Evolutionary conservation across 495 filamentous ascomycete genomes (phyloP).

Genomic region (Lasiosphaeria miniovina): DNA sequence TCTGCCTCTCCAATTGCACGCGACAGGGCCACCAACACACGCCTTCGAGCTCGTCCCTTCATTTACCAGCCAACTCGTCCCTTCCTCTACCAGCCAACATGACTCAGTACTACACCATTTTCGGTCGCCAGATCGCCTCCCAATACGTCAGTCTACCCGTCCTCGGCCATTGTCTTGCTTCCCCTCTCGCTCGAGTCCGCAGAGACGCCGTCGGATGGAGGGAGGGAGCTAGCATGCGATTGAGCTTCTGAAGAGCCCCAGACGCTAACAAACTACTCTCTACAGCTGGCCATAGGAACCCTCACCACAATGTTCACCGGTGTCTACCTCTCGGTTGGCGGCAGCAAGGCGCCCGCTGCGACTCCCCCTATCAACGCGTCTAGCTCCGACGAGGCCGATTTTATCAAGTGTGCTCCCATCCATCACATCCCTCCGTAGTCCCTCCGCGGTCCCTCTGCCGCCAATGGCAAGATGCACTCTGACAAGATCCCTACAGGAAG

Average conservation of each 20-base stretch:
- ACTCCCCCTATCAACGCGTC: conserved; percentile 82
- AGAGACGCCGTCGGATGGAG: not conserved
- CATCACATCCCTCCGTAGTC: not conserved
- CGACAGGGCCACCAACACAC: conserved; percentile 35
- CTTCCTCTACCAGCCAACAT: conserved; percentile 58
- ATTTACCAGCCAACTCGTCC: conserved; percentile 45
- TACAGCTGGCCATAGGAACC: conserved; percentile 81
- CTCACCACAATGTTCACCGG: conserved; percentile 66
- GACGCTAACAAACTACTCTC: conserved; percentile 25
- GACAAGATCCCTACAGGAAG: conserved; percentile 52
- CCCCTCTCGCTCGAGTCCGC: not conserved
- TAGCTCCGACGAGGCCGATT: conserved; percentile 91
- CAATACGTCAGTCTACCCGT: conserved; percentile 70
- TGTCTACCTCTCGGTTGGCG: conserved; percentile 53
- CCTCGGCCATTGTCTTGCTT: not conserved
- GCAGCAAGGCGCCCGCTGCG: conserved; percentile 52
- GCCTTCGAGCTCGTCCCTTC: conserved; percentile 36
- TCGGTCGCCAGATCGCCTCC: conserved; percentile 88
- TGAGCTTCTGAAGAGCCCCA: conserved; percentile 7
- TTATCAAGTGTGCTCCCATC: conserved; percentile 76
- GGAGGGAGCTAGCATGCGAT: not conserved
- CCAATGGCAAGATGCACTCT: not conserved
- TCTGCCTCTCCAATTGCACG: conserved; percentile 24
- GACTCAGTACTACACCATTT: conserved; percentile 80
- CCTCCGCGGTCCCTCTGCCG: not conserved